A percentile compares a stretch with the other conserved stretches of the same genome.
phyloP scores from a whole-genome alignment of 1,139 yeast genomes.

The Sugiyamaella castrensis region DNA sequence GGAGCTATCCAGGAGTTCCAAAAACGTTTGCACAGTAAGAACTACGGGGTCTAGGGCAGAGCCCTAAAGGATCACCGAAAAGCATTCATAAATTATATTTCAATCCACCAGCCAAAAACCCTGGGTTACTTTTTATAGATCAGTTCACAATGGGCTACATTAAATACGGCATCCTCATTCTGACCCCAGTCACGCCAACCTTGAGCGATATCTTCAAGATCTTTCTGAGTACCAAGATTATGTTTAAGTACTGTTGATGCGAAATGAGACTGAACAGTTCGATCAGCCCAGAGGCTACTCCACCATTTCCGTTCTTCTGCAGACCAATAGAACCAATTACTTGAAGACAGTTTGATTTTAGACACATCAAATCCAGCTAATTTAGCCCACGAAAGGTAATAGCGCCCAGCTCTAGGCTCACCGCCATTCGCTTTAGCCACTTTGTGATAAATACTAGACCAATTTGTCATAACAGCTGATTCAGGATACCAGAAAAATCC shows the following conservation, averaged over 20 bases:
- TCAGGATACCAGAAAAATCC: slow-evolving; percentile 28
- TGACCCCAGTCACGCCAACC: slow-evolving; percentile 27
- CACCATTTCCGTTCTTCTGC: slow-evolving; percentile 26
- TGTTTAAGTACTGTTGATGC: slow-evolving; percentile 20
- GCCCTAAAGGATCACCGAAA: too few species aligned
- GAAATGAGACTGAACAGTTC: slow-evolving; percentile 25
- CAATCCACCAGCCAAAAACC: too few species aligned
- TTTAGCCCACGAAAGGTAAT: slow-evolving; percentile 21
- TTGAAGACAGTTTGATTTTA: slow-evolving; percentile 17
- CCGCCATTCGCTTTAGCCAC: slow-evolving; percentile 28
- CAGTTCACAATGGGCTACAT: slow-evolving; percentile 25
- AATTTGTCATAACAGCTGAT: slow-evolving; percentile 17
- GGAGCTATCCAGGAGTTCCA: too few species aligned
- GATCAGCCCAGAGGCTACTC: slow-evolving; percentile 30
- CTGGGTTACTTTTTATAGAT: slow-evolving; percentile 22
- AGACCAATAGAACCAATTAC: slow-evolving; percentile 28
- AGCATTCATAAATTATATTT: too few species aligned
- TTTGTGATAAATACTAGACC: slow-evolving; percentile 21
- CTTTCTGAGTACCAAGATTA: slow-evolving; percentile 21
- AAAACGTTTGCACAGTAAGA: too few species aligned
- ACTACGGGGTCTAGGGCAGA: neutral
- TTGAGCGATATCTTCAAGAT: slow-evolving; percentile 21
- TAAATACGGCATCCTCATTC: slow-evolving; percentile 24
- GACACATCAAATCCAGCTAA: slow-evolving; percentile 24
- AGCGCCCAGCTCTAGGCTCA: slow-evolving; percentile 27